A percentile compares a stretch with the other conserved stretches of the same genome.
Evolutionary conservation across 2,329 filamentous ascomycete species (phyloP).

Genomic region (Dactylellina sp.): DNA sequence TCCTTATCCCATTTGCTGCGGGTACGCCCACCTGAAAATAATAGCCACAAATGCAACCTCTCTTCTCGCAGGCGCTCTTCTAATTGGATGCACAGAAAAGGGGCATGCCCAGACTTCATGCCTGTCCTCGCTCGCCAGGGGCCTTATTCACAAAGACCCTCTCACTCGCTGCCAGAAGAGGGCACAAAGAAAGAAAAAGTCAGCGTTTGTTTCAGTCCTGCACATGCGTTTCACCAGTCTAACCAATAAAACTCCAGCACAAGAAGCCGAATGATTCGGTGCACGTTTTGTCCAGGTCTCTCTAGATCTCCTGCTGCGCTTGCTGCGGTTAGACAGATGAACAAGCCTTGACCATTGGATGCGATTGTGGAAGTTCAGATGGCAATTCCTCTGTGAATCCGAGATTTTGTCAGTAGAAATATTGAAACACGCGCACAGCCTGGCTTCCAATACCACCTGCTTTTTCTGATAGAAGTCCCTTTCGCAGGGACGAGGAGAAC

Average conservation of each 20-base stretch:
- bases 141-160: background rate
- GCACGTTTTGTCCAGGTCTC: too few relatives aligned
- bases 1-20: slow-evolving; percentile 19
- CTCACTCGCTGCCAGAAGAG: slow-evolving; percentile 6
- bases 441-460: slow-evolving; percentile 1
- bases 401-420: background rate
- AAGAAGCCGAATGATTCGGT: background rate
- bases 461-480: too few relatives aligned
- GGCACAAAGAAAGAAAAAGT: slow-evolving; percentile 19
- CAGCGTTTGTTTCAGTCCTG: slow-evolving; percentile 45
- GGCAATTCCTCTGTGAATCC: background rate
- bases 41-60: slow-evolving; percentile 18
- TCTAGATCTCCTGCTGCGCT: slow-evolving; percentile 33
- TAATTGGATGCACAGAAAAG: slow-evolving; percentile 37
- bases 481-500: too few relatives aligned
- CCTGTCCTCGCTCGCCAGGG: background rate
- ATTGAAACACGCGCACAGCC: background rate
- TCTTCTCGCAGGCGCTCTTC: background rate
- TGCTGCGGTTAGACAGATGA: slow-evolving; percentile 25
- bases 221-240: slow-evolving; percentile 37
- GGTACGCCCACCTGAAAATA: slow-evolving; percentile 16
- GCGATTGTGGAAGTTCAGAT: slow-evolving; percentile 19
- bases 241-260: slow-evolving; percentile 23
- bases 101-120: slow-evolving; percentile 6
- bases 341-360: background rate